Evolutionary conservation across 768 basidiomycete genomes (phyloP), one percentile per base, ranked within the genome.

Genomic region (Mrakia hoshinonis): DNA sequence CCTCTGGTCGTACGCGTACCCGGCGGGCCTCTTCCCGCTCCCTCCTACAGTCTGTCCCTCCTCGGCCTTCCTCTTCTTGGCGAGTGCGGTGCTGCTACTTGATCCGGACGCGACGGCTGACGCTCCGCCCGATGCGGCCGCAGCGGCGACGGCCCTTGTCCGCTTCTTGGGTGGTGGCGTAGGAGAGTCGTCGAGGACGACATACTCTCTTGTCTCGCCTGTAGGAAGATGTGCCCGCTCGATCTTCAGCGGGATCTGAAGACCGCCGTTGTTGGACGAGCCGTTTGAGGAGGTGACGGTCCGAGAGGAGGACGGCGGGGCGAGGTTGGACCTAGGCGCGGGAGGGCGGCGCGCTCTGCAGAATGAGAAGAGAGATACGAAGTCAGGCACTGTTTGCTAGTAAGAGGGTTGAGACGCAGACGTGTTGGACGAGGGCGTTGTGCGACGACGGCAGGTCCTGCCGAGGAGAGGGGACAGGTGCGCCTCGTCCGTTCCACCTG

Each of bases 161-260:
- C 67, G 36, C 54, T 54, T 68, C 29, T 46, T n/a, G 15, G 52
- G 52, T 7, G 67, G 55, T 11, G 67, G 67, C 24, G 67, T 54
- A 4, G 54, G 54, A 10, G 67, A 58, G 61, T 70, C 69, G 38
- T 69, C 68, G 20, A 70, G 49, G 26, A 70, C 62, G 15, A 70
- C 52, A 24, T 63, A 60, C 38, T 70, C 69, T 3, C 61, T n/a
- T 12, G 61, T 61, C 43, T 52, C 61, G 15, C 69, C 69, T 13
- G 47, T 63, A 13, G 69, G 49, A 24, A 70, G 69, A 26, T 70
- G 48, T 9, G 61, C 60, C 43, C 39, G 52, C 38, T 70, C 69
- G 34, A 70, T 61, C 61, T 70, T 62, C 60, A 51, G 52, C 1
- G 31, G 39, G 26, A 54, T 34, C 9, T 12, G 58, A 4, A 26